These are phyloP conservation scores for Gnomoniopsis sp. DNA, from an alignment of 2,329 filamentous ascomycete genomes.

Conservation along the genomic window DNA sequence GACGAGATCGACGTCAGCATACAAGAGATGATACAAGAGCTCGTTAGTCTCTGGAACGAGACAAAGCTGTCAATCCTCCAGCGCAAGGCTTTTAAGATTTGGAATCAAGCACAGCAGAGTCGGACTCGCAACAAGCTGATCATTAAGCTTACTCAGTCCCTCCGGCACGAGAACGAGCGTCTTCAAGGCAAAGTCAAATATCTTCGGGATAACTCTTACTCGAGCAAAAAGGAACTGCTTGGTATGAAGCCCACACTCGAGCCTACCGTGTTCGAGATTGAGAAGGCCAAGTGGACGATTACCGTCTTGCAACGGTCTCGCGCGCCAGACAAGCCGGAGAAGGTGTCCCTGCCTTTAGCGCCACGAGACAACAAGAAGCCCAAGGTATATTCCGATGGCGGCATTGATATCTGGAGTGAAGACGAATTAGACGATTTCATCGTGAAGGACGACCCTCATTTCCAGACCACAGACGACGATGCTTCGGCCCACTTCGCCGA, in stretches of 20 bases:
- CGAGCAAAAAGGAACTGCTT: conserved; percentile 47
- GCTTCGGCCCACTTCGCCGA: conserved; percentile 1
- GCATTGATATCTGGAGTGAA: conserved; percentile 27
- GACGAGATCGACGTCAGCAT: conserved; percentile 52
- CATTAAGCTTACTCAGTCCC: conserved; percentile 36
- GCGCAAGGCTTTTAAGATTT: conserved; percentile 56
- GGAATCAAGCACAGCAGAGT: conserved; percentile 52
- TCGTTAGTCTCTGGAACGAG: conserved; percentile 55
- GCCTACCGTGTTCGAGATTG: conserved; percentile 51
- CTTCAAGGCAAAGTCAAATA: conserved; percentile 53
- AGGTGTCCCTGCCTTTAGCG: conserved; percentile 21
- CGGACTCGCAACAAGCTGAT: conserved; percentile 41
- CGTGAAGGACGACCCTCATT: conserved; percentile 32
- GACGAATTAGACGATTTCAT: conserved; percentile 49
- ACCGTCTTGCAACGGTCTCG: conserved; percentile 36
- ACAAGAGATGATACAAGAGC: conserved; percentile 47
- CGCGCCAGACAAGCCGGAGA: conserved; percentile 34
- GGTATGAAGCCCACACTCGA: conserved; percentile 40
- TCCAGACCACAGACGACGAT: neutral
- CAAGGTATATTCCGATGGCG: neutral
- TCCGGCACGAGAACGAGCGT: conserved; percentile 44
- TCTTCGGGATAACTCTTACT: conserved; percentile 52
- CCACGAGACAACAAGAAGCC: conserved; percentile 26
- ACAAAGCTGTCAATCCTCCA: conserved; percentile 53
- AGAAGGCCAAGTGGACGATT: conserved; percentile 51